phyloP scores from a whole-genome alignment of 352 stramenopile genomes.

The Hyaloperonospora arabidopsidis region DNA sequence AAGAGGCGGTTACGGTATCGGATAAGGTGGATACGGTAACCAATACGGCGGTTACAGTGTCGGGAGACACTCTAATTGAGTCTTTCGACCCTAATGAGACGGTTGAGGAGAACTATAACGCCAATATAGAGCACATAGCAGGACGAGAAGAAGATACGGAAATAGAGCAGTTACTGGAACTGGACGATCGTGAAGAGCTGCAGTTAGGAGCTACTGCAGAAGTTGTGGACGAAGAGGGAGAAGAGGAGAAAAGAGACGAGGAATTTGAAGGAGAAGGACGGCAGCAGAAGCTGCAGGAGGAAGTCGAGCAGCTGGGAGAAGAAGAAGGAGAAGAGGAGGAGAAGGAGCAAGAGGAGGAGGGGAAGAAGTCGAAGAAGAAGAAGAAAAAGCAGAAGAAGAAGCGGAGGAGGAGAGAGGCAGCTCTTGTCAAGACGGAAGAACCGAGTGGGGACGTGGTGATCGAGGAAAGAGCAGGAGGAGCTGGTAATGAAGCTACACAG shows the following conservation, averaged over 20 bases:
- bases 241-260: neutral
- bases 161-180: neutral
- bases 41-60: neutral
- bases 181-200: no score
- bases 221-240: no score
- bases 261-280: no score
- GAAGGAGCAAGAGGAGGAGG: slow-evolving; percentile 8
- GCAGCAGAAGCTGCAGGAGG: no score
- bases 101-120: slow-evolving; percentile 2
- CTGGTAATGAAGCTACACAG: no score
- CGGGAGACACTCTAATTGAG: slow-evolving; percentile 1
- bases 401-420: neutral
- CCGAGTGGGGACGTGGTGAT: no score
- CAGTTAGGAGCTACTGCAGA: no score
- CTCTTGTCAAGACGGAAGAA: no score
- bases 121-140: neutral
- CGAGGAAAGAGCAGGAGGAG: no score
- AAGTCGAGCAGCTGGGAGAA: neutral
- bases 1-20: neutral
- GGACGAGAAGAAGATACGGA: neutral
- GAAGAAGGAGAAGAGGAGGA: slow-evolving; percentile 3
- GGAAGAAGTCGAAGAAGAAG: slow-evolving; percentile 3
- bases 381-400: neutral
- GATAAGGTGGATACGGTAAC: neutral
- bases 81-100: slow-evolving; percentile 1